Percentiles rank a stretch among this genome's conserved stretches.
phyloP scores from a whole-genome alignment of 257 asterid genomes.

The Solanum bukasovii region DNA sequence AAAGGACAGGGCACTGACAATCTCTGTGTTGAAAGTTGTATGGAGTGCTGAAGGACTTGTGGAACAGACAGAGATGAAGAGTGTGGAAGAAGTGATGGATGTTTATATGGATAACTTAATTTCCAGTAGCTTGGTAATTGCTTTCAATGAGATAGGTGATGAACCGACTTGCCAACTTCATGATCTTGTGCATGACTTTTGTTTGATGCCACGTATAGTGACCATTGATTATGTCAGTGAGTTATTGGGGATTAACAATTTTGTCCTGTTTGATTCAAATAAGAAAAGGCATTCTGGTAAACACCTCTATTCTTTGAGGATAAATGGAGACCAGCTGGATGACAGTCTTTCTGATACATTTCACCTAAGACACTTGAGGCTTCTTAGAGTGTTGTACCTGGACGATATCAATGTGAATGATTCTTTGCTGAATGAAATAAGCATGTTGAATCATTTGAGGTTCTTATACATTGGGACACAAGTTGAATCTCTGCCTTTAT shows the following conservation, averaged over 20 bases:
- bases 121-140: no score
- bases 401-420: neutral
- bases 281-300: neutral
- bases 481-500: neutral
- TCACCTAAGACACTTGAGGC: neutral
- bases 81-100: no score
- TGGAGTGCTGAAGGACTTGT: fast-evolving
- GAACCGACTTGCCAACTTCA: fast-evolving
- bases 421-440: neutral
- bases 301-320: neutral
- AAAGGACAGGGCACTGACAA: fast-evolving
- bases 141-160: no score
- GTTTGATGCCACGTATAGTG: no score
- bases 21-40: fast-evolving
- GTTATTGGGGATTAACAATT: no score
- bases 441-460: neutral
- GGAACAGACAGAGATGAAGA: no score
- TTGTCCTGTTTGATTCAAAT: no score
- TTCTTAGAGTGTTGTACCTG: neutral
- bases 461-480: fast-evolving
- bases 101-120: no score
- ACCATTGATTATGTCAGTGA: no score
- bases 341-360: fast-evolving
- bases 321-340: fast-evolving
- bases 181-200: no score